A percentile compares a stretch with the other conserved stretches of the same genome.
Conservation (phyloP, 768 basidiomycete genomes). For the Suillus subalutaceus region DNA sequence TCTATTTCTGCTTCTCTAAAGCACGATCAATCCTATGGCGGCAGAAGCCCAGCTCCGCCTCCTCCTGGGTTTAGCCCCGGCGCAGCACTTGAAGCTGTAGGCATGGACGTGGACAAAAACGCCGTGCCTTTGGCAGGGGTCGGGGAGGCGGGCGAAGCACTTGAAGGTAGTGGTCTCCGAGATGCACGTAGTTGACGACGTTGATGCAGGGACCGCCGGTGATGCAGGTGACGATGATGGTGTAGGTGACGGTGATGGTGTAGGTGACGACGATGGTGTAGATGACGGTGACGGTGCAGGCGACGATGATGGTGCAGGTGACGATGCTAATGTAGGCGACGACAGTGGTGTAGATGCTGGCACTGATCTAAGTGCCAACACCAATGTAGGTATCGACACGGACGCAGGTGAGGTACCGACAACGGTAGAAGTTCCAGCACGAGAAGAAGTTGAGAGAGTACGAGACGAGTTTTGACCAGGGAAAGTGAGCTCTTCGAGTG, state of each 20-base stretch:
- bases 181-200: not conserved
- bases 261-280: too few species aligned
- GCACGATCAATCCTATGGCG: not conserved
- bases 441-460: constrained; percentile 1
- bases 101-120: not conserved
- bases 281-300: too few species aligned
- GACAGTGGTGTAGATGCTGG: too few species aligned
- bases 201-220: too few species aligned
- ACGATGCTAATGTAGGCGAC: too few species aligned
- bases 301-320: too few species aligned
- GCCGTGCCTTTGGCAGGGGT: not conserved
- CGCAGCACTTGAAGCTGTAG: not conserved
- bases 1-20: not conserved
- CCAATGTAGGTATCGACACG: too few species aligned
- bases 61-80: not conserved
- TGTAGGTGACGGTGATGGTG: too few species aligned
- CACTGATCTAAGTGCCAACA: too few species aligned
- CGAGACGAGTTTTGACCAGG: constrained; percentile 28
- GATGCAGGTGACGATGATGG: too few species aligned
- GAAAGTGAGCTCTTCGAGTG: constrained; percentile 22
- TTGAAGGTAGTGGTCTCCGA: not conserved
- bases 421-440: not conserved
- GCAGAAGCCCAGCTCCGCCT: not conserved
- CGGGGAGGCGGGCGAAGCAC: not conserved
- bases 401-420: not conserved